Evolutionary conservation across 2,329 filamentous ascomycete species (phyloP).

Genomic region (Colletotrichum ledebouriae): DNA sequence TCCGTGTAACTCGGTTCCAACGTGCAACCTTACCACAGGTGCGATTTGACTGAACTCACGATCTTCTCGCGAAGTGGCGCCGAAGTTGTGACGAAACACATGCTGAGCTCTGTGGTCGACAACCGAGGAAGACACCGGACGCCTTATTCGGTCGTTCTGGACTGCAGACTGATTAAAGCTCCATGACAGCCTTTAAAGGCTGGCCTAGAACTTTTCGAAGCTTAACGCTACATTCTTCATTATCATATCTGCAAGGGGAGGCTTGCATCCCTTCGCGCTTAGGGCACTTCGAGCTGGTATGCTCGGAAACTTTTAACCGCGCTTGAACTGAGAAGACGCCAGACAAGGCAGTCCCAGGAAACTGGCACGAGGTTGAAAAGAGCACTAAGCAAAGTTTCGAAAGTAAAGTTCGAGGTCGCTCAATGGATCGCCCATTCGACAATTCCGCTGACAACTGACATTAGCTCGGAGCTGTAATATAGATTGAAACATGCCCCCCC

Average conservation of each 20-base stretch:
- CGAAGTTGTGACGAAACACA: too few species aligned
- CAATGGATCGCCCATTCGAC: slow-evolving; percentile 5
- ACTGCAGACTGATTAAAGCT: neutral
- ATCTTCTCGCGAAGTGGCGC: too few species aligned
- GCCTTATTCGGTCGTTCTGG: neutral
- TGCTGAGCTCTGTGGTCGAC: too few species aligned
- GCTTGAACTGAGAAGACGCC: neutral
- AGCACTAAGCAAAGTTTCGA: neutral
- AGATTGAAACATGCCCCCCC: slow-evolving; percentile 7
- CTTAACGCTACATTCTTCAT: neutral
- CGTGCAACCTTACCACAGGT: too few species aligned
- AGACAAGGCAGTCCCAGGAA: neutral
- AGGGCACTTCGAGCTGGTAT: neutral
- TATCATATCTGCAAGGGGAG: neutral
- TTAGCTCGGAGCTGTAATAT: slow-evolving; percentile 7
- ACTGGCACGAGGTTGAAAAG: neutral
- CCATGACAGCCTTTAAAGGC: neutral
- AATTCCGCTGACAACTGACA: slow-evolving; percentile 3
- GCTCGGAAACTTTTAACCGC: neutral
- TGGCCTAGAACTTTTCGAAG: neutral
- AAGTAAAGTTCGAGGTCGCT: slow-evolving; percentile 5
- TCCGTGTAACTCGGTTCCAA: too few species aligned
- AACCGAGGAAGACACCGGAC: too few species aligned
- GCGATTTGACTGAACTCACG: too few species aligned
- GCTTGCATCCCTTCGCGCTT: neutral